A percentile compares a stretch with the other conserved stretches of the same genome.
Evolutionary conservation across 2,329 filamentous ascomycete species (phyloP).

Genomic region (Fusarium metavorans): DNA sequence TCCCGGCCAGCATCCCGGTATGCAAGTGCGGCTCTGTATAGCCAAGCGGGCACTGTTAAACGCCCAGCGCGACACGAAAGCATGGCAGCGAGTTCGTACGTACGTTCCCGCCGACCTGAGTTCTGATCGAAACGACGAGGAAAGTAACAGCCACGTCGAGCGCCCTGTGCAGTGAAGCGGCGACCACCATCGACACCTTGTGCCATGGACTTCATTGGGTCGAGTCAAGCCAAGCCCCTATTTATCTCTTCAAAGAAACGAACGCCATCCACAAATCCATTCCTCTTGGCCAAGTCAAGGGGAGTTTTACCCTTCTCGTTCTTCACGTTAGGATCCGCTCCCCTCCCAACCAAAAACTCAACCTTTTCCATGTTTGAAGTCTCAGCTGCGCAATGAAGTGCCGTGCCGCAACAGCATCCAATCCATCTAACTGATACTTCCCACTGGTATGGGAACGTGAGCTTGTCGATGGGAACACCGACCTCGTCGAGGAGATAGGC

Average conservation of each 20-base stretch:
- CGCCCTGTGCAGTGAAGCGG: too few relatives aligned
- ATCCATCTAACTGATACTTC: background rate
- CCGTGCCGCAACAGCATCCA: background rate
- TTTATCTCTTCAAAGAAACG: background rate
- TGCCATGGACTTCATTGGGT: too few relatives aligned
- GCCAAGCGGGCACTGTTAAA: too few relatives aligned
- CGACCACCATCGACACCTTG: too few relatives aligned
- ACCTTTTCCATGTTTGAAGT: background rate
- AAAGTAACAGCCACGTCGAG: too few relatives aligned
- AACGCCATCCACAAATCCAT: background rate
- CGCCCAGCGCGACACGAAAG: too few relatives aligned
- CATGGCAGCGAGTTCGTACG: too few relatives aligned
- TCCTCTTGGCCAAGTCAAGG: background rate
- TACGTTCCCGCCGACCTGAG: too few relatives aligned
- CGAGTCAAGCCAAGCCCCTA: background rate
- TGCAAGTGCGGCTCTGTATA: too few relatives aligned
- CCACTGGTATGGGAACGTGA: background rate
- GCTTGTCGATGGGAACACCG: background rate
- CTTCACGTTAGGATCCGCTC: background rate
- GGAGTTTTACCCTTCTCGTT: background rate
- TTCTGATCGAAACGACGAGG: too few relatives aligned
- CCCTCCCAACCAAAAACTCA: background rate
- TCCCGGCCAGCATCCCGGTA: too few relatives aligned
- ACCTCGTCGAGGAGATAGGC: background rate
- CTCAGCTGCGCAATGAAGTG: background rate